phyloP scores from a whole-genome alignment of 164 flowering plant species.

The Aristolochia californica region DNA sequence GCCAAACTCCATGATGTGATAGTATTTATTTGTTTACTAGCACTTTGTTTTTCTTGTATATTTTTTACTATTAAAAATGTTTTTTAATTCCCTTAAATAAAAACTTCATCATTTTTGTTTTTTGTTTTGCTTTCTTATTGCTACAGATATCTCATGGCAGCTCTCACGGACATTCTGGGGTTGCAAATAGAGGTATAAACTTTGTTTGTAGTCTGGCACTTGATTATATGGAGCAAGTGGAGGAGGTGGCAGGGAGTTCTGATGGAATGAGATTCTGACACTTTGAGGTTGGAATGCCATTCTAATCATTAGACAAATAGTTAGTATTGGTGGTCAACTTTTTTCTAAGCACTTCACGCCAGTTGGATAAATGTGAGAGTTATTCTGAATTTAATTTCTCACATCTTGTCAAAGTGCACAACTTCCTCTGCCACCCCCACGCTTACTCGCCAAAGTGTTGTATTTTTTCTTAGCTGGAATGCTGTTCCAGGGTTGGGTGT shows the following conservation, averaged over 20 bases:
- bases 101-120: background rate
- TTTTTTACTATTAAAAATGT: background rate
- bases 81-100: background rate
- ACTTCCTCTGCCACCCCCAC: no score
- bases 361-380: no score
- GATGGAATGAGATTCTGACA: no score
- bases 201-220: no score
- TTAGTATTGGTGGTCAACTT: no score
- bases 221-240: no score
- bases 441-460: background rate
- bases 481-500: constrained; percentile 70
- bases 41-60: background rate
- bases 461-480: constrained; percentile 33
- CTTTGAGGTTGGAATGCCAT: constrained; percentile 48
- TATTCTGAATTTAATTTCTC: no score
- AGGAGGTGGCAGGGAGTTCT: no score
- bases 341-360: no score
- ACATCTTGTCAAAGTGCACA: no score
- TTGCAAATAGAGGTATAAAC: constrained; percentile 50
- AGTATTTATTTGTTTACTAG: background rate
- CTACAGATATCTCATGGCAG: constrained; percentile 68
- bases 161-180: constrained; percentile 72
- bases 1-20: no score
- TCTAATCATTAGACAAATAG: constrained; percentile 48
- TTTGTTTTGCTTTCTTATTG: constrained; percentile 7